A percentile compares a stretch with the other conserved stretches of the same genome.
Evolutionary conservation across 164 flowering plant species (phyloP).

Genomic region (Cinnamomum chago): DNA sequence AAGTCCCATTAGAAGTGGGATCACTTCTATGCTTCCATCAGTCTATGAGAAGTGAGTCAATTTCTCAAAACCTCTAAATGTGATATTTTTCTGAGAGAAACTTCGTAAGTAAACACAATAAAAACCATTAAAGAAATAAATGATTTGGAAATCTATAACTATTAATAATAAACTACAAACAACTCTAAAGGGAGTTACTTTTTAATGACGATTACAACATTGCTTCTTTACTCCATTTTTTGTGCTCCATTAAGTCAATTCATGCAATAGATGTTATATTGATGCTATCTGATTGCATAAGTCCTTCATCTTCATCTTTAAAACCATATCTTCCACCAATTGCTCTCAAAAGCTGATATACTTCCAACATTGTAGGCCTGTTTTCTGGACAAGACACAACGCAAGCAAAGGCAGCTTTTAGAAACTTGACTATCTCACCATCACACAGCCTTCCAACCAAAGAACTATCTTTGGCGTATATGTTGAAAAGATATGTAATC

Average conservation of each 20-base stretch:
- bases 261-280: not conserved
- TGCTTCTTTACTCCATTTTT: not conserved
- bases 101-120: too few relatives aligned
- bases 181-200: too few relatives aligned
- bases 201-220: too few relatives aligned
- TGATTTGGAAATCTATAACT: too few relatives aligned
- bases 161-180: too few relatives aligned
- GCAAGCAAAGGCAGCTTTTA: constrained; percentile 60
- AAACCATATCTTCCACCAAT: constrained; percentile 57
- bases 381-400: constrained; percentile 43
- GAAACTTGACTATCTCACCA: constrained; percentile 48
- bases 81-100: too few relatives aligned
- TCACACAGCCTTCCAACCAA: constrained; percentile 46
- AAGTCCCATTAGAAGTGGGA: too few relatives aligned
- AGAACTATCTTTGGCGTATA: constrained; percentile 41
- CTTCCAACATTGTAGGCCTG: constrained; percentile 73
- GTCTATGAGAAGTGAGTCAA: too few relatives aligned
- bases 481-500: constrained; percentile 34
- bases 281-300: not conserved
- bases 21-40: too few relatives aligned
- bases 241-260: constrained; percentile 14
- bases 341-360: constrained; percentile 59
- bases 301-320: constrained; percentile 28
- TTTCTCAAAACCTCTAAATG: too few relatives aligned
- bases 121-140: too few relatives aligned